phyloP scores from a whole-genome alignment of 2,329 filamentous ascomycete species.

The Colletotrichum liaoningense region DNA sequence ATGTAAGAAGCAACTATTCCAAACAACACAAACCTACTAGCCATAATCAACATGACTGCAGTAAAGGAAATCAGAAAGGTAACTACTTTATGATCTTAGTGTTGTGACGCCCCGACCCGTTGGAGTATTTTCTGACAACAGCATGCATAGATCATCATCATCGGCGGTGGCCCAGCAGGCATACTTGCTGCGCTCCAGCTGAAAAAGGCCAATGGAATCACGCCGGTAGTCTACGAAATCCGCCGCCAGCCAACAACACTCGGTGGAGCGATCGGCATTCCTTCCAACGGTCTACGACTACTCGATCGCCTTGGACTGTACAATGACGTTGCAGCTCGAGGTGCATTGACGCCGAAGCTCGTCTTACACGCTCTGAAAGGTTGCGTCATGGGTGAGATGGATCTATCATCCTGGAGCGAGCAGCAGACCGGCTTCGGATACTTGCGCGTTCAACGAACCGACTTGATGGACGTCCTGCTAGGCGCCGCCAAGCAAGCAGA shows the following conservation, averaged over 20 bases:
- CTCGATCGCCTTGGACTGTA: slow-evolving; percentile 19
- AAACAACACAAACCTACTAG: neutral
- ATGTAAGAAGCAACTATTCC: neutral
- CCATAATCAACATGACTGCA: neutral
- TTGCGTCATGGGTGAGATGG: slow-evolving; percentile 17
- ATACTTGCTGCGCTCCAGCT: slow-evolving; percentile 15
- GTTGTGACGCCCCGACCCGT: no score
- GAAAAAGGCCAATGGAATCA: slow-evolving; percentile 5
- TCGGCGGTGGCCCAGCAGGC: slow-evolving; percentile 44
- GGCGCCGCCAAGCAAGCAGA: neutral
- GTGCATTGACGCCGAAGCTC: slow-evolving; percentile 14
- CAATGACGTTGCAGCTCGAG: neutral
- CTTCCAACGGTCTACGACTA: slow-evolving; percentile 19
- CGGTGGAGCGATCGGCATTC: slow-evolving; percentile 24
- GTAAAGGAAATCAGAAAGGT: neutral
- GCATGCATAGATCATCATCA: slow-evolving; percentile 3
- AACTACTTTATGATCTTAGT: neutral
- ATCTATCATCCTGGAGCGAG: slow-evolving; percentile 14
- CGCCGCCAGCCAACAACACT: slow-evolving; percentile 7
- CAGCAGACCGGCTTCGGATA: slow-evolving; percentile 27
- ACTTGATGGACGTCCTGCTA: slow-evolving; percentile 18
- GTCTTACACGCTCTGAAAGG: slow-evolving; percentile 14
- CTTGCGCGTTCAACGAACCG: slow-evolving; percentile 4
- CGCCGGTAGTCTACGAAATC: slow-evolving; percentile 21
- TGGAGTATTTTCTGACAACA: neutral